Percentiles rank a stretch among this genome's conserved stretches.
phyloP scores from a whole-genome alignment of 2,329 filamentous ascomycete genomes.

The Tricladium varicosporioides region DNA sequence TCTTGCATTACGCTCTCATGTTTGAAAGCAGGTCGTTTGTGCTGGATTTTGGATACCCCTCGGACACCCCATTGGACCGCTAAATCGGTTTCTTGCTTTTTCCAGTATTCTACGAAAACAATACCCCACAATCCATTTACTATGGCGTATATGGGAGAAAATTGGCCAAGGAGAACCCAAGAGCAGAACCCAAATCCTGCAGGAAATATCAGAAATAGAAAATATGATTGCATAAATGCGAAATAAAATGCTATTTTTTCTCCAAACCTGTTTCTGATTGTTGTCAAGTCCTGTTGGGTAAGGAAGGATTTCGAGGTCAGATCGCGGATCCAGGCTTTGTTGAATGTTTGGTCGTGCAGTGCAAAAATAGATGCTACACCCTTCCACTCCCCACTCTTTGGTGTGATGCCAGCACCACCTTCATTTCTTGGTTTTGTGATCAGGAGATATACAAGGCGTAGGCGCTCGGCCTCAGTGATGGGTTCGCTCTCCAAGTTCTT shows the following conservation, averaged over 20 bases:
- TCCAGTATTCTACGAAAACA: conserved; percentile 94
- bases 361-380: conserved; percentile 73
- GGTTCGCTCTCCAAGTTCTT: conserved; percentile 70
- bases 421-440: conserved; percentile 71
- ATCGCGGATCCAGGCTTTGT: conserved; percentile 71
- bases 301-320: conserved; percentile 72
- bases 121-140: conserved; percentile 83
- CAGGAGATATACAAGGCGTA: conserved; percentile 83
- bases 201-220: conserved; percentile 79
- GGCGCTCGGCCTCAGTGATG: conserved; percentile 81
- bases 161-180: conserved; percentile 82
- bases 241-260: conserved; percentile 93
- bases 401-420: conserved; percentile 76
- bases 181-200: conserved; percentile 73
- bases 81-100: conserved; percentile 84
- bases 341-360: conserved; percentile 74
- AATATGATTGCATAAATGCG: conserved; percentile 89
- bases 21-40: conserved; percentile 72
- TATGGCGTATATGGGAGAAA: conserved; percentile 77
- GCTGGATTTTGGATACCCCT: conserved; percentile 78
- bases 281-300: conserved; percentile 64
- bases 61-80: conserved; percentile 86
- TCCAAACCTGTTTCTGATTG: conserved; percentile 74
- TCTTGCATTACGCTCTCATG: conserved; percentile 77
- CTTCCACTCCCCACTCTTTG: conserved; percentile 67